A percentile compares a stretch with the other conserved stretches of the same genome.
Conservation (phyloP, 108 stramenopile genomes). For the Cyclotella kingstonii region DNA sequence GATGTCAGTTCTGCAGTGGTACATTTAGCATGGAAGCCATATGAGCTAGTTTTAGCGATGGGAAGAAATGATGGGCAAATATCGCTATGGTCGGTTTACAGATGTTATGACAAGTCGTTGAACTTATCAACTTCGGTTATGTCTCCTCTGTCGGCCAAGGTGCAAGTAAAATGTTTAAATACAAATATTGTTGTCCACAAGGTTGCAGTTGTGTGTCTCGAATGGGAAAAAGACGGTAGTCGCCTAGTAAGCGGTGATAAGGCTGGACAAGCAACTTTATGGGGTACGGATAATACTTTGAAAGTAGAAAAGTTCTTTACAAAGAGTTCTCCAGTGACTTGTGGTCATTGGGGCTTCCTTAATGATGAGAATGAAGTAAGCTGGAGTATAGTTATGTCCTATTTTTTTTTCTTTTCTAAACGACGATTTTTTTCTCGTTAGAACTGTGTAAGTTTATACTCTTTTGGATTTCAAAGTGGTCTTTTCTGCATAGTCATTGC, state of each 20-base stretch:
- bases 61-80: background rate
- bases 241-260: background rate
- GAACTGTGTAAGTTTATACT: background rate
- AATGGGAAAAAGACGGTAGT: background rate
- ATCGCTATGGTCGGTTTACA: background rate
- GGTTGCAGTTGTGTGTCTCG: background rate
- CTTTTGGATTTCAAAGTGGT: background rate
- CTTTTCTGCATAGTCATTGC: background rate
- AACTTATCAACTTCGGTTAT: background rate
- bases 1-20: background rate
- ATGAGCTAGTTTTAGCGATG: background rate
- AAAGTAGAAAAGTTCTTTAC: background rate
- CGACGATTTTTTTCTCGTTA: background rate
- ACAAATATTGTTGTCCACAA: background rate
- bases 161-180: background rate
- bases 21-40: background rate
- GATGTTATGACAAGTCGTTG: background rate
- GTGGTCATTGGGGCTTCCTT: background rate
- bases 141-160: background rate
- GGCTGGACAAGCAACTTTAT: background rate
- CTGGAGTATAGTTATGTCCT: background rate
- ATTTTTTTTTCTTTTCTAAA: background rate
- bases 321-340: background rate
- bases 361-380: background rate
- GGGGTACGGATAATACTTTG: background rate